phyloP scores from a whole-genome alignment of 306 rosid species.

The Sophora flavescens region DNA sequence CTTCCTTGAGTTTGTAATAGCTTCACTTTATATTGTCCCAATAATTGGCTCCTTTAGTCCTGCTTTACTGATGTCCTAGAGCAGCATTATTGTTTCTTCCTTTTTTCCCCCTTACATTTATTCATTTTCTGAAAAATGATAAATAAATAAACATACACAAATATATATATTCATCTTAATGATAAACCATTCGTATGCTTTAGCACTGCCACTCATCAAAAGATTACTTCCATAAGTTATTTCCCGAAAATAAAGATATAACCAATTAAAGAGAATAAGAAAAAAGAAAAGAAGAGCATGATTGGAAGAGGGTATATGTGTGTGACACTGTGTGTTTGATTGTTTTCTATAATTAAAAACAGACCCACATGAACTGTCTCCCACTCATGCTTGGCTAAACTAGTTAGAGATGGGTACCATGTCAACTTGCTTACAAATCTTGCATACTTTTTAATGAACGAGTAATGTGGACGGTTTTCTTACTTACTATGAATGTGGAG shows the following conservation, averaged over 20 bases:
- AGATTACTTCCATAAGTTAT: constrained; percentile 52
- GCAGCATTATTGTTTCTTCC: background rate
- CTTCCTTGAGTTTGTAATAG: constrained; percentile 49
- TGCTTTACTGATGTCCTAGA: constrained; percentile 33
- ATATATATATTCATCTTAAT: background rate
- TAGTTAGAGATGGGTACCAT: constrained; percentile 70
- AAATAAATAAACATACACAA: background rate
- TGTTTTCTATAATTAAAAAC: constrained; percentile 43
- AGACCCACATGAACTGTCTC: constrained; percentile 88
- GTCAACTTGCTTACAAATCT: constrained; percentile 66
- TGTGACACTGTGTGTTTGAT: background rate
- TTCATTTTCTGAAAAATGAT: background rate
- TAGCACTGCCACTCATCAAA: constrained; percentile 52
- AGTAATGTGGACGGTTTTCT: constrained; percentile 52
- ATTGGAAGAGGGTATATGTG: constrained; percentile 45
- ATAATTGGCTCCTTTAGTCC: constrained; percentile 50
- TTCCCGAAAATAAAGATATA: constrained; percentile 28
- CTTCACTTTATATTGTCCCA: constrained; percentile 54
- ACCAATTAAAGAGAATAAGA: background rate
- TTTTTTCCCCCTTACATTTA: background rate
- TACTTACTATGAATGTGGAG: constrained; percentile 52
- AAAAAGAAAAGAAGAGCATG: constrained; percentile 35
- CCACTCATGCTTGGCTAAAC: constrained; percentile 69
- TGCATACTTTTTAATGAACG: constrained; percentile 51
- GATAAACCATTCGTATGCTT: constrained; percentile 1